phyloP scores from a whole-genome alignment of 225 moss, liverwort and hornwort species.

The Antitrichia curtipendula region DNA sequence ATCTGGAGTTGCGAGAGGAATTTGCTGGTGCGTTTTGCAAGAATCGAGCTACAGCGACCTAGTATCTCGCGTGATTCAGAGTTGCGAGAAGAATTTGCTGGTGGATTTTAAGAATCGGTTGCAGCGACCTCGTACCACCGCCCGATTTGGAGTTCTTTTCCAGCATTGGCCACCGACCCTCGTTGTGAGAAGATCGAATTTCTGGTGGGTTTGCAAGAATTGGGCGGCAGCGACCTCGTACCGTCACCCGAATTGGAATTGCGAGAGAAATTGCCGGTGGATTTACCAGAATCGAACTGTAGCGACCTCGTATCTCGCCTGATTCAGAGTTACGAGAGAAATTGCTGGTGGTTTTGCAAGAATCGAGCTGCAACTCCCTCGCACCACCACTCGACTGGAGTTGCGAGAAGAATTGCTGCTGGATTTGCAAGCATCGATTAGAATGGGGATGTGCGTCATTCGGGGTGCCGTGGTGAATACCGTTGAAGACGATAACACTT shows the following conservation, averaged over 20 bases:
- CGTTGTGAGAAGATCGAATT: not conserved
- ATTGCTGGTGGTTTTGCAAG: not conserved
- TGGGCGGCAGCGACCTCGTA: not conserved
- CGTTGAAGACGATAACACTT: not conserved
- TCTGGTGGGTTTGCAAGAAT: not conserved
- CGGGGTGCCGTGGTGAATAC: not conserved
- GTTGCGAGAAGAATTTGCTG: not conserved
- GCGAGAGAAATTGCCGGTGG: not conserved
- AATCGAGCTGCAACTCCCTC: not conserved
- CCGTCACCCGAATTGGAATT: too few species aligned
- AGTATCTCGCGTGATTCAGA: not conserved
- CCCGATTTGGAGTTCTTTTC: not conserved
- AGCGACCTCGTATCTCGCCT: not conserved
- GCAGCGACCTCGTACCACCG: not conserved
- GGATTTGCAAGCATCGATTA: not conserved
- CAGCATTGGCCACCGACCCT: not conserved
- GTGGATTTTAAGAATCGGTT: not conserved
- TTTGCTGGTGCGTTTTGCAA: not conserved
- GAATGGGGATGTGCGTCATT: conserved; percentile 29
- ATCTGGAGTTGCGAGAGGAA: not conserved
- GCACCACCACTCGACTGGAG: not conserved
- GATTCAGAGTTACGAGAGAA: not conserved
- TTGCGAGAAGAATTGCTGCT: not conserved
- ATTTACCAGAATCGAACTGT: too few species aligned
- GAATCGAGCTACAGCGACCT: not conserved